These are phyloP conservation scores for Plasmodium cynomolgi DNA, from an alignment of 169 alveolate genomes.

Conservation along the genomic window DNA sequence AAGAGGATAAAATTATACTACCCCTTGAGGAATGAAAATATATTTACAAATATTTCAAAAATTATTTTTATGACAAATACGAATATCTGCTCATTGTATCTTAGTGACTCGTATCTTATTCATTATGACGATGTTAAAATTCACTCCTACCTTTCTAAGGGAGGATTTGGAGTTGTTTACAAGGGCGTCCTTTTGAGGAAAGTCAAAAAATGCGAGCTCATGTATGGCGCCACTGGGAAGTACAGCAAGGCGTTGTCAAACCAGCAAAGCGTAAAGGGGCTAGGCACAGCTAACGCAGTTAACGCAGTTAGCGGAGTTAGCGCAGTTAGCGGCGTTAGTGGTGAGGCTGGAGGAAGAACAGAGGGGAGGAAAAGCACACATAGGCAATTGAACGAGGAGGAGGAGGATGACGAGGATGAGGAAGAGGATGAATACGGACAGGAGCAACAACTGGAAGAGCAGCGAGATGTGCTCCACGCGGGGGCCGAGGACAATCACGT, in stretches of 20 bases:
- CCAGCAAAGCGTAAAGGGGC: neutral
- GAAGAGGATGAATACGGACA: neutral
- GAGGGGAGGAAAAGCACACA: neutral
- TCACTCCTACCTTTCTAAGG: constrained; percentile 49
- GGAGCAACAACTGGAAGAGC: neutral
- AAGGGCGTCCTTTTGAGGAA: constrained; percentile 32
- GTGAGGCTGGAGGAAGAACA: neutral
- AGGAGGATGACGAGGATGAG: neutral
- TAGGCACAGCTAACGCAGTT: neutral
- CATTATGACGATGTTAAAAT: constrained; percentile 49
- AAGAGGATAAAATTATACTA: constrained; percentile 56
- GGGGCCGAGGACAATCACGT: neutral
- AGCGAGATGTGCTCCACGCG: neutral
- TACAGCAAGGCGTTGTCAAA: neutral
- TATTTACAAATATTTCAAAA: constrained; percentile 50
- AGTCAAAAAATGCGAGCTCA: neutral
- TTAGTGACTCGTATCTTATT: constrained; percentile 21
- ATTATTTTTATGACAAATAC: constrained; percentile 62
- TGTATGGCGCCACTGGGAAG: neutral
- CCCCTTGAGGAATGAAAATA: constrained; percentile 47
- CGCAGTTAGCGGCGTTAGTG: neutral
- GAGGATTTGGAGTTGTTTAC: constrained; percentile 69
- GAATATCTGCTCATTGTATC: constrained; percentile 46
- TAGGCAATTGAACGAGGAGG: neutral
- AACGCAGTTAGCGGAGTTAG: neutral